A percentile compares a stretch with the other conserved stretches of the same genome.
Evolutionary conservation across 2,329 filamentous ascomycete genomes (phyloP).

Genomic region (Colletotrichum salicis): DNA sequence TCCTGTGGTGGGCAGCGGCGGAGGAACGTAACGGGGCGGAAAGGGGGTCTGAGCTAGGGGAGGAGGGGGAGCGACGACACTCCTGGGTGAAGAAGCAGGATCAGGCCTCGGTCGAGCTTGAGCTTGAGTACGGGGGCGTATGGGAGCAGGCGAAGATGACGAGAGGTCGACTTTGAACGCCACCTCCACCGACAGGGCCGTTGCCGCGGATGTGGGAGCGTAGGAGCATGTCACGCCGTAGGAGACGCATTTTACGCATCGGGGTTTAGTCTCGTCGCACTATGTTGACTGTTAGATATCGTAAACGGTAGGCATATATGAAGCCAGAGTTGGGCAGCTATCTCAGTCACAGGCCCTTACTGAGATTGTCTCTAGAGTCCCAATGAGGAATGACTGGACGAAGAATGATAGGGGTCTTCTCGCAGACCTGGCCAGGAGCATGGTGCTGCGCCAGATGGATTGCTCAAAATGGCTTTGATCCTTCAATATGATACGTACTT

Average conservation of each 20-base stretch:
- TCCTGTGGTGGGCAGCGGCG: constrained; percentile 22
- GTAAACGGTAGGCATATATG: neutral
- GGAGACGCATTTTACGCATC: constrained; percentile 58
- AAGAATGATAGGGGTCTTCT: neutral
- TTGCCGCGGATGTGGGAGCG: constrained; percentile 42
- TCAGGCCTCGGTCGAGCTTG: neutral
- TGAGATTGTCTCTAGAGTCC: neutral
- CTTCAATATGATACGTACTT: constrained; percentile 49
- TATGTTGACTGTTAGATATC: neutral
- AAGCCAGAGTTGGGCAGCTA: constrained; percentile 41
- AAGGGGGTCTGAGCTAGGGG: constrained; percentile 4
- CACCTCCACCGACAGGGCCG: constrained; percentile 34
- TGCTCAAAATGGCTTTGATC: neutral
- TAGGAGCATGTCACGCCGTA: constrained; percentile 63
- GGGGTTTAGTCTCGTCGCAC: constrained; percentile 46
- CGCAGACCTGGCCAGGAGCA: neutral
- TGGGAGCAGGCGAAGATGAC: neutral
- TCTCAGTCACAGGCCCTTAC: constrained; percentile 8
- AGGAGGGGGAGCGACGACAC: neutral
- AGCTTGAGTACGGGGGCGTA: neutral
- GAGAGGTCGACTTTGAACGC: constrained; percentile 13
- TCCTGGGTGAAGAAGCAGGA: neutral
- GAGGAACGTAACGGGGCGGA: constrained; percentile 34
- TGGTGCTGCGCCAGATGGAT: neutral
- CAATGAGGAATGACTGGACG: neutral